Base-by-base conservation (phyloP, 257 asterid species). In the Solanum arcanum region DNA sequence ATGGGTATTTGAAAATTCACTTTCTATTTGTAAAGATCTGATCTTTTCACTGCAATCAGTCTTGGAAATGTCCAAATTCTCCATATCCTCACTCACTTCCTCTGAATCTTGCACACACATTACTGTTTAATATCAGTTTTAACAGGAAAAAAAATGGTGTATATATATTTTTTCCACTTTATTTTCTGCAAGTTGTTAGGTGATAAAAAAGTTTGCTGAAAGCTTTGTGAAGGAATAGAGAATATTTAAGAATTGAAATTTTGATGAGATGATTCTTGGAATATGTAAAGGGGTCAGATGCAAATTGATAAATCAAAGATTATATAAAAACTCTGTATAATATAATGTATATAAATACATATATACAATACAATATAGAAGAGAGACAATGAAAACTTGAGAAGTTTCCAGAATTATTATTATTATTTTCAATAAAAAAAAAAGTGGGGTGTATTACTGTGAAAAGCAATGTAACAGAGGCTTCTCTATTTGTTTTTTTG, bases 71-170 rank as follows among this genome's bases (percentile, higher is more conserved):
- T 88, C 92, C 89, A 90, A 83, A 73, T 90, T 93, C 56, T 94
- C 96, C 94, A 91, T 92, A 83, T 87, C 94, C 27, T 91, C 95
- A 46, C 87, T 89, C 82, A 89, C 94, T 90, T 92, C 93, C 90
- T 95, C 98, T 59, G 94, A 92, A 86, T 93, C 99, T 90, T 93
- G 97, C 52, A 96, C 93, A 87, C 98, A 92, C 99, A 94, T 95
- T 75, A 88, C 83, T 39, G 33, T 13, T 60, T 83, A 6, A 73
- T n/a, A 42, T 13, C 72, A 68, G 25, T 37, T 68, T 84, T 25
- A 64, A 18, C 86, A 31, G 12, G 9, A 1, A 56, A 56, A 18
- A 83, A 27, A 80, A 8, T 44, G 39, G 62, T 13, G 1, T 27
- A 11, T 21, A 25, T 64, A 33, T 1, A 46, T 15, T 83, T 68